These are phyloP conservation scores for Phytopythium montanum DNA, from an alignment of 352 stramenopile species.

Conservation along the genomic window DNA sequence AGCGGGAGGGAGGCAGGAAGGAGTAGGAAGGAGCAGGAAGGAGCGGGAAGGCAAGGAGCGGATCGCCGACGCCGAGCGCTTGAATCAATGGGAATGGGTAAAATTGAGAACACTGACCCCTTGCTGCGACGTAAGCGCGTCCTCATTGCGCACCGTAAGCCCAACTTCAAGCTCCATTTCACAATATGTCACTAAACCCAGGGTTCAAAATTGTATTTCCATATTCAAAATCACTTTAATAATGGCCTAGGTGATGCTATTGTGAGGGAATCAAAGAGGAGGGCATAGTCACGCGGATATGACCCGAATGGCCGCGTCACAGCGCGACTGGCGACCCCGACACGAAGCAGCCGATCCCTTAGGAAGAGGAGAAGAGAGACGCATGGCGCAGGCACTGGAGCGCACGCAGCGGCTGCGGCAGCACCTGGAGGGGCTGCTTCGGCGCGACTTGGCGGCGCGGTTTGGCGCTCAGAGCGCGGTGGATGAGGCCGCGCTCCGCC, in stretches of 20 bases:
- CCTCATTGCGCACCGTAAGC: neutral
- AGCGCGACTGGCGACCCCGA: neutral
- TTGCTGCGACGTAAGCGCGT: neutral
- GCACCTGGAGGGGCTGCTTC: slow-evolving; percentile 57
- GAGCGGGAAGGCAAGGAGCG: no score
- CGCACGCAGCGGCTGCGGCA: slow-evolving; percentile 28
- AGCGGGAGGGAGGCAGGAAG: neutral
- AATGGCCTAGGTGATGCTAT: neutral
- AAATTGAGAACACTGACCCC: neutral
- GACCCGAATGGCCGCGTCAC: neutral
- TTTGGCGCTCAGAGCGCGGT: slow-evolving; percentile 12
- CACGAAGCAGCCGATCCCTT: neutral
- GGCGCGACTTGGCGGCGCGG: slow-evolving; percentile 27
- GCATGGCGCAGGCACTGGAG: slow-evolving; percentile 9
- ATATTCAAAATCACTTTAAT: neutral
- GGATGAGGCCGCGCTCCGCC: slow-evolving; percentile 35
- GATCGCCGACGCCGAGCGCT: no score
- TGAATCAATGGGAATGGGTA: neutral
- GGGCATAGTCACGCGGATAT: neutral
- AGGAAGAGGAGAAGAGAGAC: neutral
- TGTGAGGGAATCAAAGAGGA: neutral
- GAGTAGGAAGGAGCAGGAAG: neutral
- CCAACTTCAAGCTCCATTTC: neutral
- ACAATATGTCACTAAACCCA: neutral
- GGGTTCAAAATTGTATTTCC: neutral